A percentile compares a stretch with the other conserved stretches of the same genome.
Conservation (phyloP, 441 rosid genomes). For the Brassica hybrid region DNA sequence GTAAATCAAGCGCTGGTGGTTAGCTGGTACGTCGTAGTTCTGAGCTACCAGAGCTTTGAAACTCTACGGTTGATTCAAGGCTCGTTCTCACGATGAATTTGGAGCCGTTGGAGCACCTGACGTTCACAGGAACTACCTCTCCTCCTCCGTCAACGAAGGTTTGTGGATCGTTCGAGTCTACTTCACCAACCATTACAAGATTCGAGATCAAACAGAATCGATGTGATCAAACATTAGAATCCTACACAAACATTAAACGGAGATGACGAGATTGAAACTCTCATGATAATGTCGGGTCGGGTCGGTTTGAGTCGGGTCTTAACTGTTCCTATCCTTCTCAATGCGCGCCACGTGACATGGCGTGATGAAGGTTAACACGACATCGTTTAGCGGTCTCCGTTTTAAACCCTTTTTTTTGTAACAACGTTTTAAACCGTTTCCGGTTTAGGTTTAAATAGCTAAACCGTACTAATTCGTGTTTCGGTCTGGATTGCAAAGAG, state of each 20-base stretch:
- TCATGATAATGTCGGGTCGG: background rate
- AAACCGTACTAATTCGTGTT: background rate
- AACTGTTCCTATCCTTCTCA: conserved; percentile 2
- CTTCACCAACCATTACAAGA: conserved; percentile 52
- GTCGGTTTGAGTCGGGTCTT: background rate
- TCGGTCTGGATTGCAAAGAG: background rate
- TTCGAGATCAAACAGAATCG: conserved; percentile 21
- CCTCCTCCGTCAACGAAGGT: conserved; percentile 27
- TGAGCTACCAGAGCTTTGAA: conserved; percentile 61
- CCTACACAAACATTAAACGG: too few species aligned
- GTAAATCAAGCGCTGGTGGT: conserved; percentile 71
- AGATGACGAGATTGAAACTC: background rate
- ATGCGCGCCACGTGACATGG: conserved; percentile 29
- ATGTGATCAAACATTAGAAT: conserved; percentile 8
- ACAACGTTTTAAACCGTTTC: background rate
- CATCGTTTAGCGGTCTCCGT: background rate
- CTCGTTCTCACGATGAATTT: conserved; percentile 53
- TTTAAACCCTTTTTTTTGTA: too few species aligned
- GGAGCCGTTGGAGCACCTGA: conserved; percentile 62
- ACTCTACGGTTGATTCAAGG: conserved; percentile 57
- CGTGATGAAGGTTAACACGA: background rate
- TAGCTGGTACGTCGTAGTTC: conserved; percentile 61
- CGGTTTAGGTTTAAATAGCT: conserved; percentile 7
- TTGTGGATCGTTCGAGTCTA: conserved; percentile 48
- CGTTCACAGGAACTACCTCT: conserved; percentile 48